phyloP scores from a whole-genome alignment of 345 rosid species.

The Aquilaria sinensis region DNA sequence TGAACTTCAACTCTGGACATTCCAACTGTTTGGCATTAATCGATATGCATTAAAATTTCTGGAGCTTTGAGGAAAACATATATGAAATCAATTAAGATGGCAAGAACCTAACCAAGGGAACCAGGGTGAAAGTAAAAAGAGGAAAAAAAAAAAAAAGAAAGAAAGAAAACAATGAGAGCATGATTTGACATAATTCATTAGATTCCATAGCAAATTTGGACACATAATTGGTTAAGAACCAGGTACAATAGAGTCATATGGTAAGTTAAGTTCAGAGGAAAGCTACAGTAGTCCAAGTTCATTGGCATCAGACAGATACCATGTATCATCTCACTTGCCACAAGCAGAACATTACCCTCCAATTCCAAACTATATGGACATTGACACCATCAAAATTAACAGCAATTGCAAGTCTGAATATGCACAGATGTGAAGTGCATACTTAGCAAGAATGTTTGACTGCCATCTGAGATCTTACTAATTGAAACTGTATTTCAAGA shows the following conservation, averaged over 20 bases:
- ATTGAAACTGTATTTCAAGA: neutral
- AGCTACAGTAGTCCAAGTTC: no score
- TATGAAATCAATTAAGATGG: neutral
- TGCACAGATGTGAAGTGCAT: neutral
- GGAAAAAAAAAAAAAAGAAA: neutral
- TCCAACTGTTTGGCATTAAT: slow-evolving; percentile 62
- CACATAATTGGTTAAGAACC: neutral
- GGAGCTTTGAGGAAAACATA: no score
- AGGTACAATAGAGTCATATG: neutral
- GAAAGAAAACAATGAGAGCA: neutral
- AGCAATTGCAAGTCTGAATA: neutral
- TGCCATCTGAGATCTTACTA: no score
- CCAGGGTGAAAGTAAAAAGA: neutral
- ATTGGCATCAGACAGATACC: no score
- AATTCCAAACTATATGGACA: no score
- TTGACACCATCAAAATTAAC: neutral
- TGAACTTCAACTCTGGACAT: slow-evolving; percentile 90
- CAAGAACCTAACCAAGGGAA: neutral
- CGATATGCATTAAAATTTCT: no score
- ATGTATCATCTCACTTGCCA: no score
- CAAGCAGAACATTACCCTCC: no score
- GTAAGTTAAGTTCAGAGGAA: no score
- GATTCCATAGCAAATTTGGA: neutral
- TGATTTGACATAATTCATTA: slow-evolving; percentile 3
- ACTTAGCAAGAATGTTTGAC: neutral